Evolutionary conservation across 768 basidiomycete genomes (phyloP).

Genomic region (Rubroboletus satanas): DNA sequence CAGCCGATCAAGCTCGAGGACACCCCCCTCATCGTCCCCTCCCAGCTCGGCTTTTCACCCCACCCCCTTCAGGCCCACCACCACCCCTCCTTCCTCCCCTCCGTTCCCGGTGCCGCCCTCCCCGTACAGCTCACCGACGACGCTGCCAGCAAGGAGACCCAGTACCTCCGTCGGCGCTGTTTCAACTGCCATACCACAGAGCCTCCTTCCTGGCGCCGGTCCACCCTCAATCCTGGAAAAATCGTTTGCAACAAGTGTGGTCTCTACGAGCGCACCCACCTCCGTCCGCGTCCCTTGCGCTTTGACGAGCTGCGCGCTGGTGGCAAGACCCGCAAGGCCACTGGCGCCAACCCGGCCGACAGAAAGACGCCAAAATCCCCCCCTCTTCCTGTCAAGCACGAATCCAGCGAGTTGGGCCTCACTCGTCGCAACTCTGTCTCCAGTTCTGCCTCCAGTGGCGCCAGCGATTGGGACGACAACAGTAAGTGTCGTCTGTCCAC

Average conservation of each 20-base stretch:
- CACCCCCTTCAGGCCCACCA: constrained; percentile 31
- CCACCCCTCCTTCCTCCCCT: constrained; percentile 41
- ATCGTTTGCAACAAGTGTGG: constrained; percentile 96
- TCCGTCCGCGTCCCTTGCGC: constrained; percentile 76
- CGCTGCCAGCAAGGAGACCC: constrained; percentile 85
- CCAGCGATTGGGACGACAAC: constrained; percentile 80
- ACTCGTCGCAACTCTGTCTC: constrained; percentile 62
- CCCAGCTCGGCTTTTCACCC: constrained; percentile 41
- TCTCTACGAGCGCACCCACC: constrained; percentile 84
- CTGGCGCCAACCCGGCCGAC: constrained; percentile 21
- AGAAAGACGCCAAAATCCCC: constrained; percentile 34
- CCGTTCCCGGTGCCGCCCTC: constrained; percentile 39
- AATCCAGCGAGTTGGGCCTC: constrained; percentile 50
- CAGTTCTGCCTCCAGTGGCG: constrained; percentile 44
- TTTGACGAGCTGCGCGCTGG: constrained; percentile 86
- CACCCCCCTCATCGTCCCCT: constrained; percentile 54
- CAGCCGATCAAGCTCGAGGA: constrained; percentile 67
- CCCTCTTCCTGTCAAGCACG: constrained; percentile 55
- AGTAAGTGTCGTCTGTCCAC: constrained; percentile 45
- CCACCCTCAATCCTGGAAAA: constrained; percentile 85
- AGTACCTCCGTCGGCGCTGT: constrained; percentile 83
- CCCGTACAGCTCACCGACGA: constrained; percentile 88
- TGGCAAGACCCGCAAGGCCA: constrained; percentile 69
- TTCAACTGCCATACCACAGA: constrained; percentile 93
- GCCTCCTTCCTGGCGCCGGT: constrained; percentile 84